Base-by-base conservation (phyloP, 1,284 basidiomycete species). In the Mycena sp. region DNA sequence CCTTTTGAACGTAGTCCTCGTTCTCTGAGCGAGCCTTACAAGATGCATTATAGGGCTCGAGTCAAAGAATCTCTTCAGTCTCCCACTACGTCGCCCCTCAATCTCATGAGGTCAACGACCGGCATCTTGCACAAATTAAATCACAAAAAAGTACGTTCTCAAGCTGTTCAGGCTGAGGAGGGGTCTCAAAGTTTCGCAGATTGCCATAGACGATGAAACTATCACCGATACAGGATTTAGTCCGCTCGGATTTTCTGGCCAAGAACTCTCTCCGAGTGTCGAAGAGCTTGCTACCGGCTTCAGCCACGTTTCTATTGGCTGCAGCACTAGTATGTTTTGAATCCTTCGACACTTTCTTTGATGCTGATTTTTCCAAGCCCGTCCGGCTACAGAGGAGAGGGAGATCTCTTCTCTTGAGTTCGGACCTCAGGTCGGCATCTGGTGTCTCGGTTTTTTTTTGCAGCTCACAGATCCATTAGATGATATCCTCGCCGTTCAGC, bases 51-150 rank as follows among this genome's bases (percentile, higher is more conserved):
- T 22, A 20, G 20, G 10, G 39, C 59, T 61, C 39, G 59, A 22
- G 59, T 61, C 39, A 44, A 46, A 38, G 13, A 30, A 30, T 30
- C 30, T 30, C 30, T 30, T 30, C 3, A 30, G 11, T 25, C 39
- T 46, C 22, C n/a, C 59, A 16, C 13, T 44, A 16, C 41, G 16
- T 61, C 39, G n/a, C 59, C 59, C 39, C 59, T 61, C 59, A 61
- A 61, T 22, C 22, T n/a, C 3, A 61, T 61, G 59, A 46, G 4
- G 59, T 44, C 59, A 8, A 46, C 59, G 2, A 61, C 59, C 16
- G 59, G 13, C n/a, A 61, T 61, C n/a, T 30, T 61, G 13, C 39
- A 46, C 13, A n/a, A 14, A 30, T 22, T 25, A 39, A 61, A 61
- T 61, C 59, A 61, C 39, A 46, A 4, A 61, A 61, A 46, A 8